phyloP scores from a whole-genome alignment of 2,329 filamentous ascomycete genomes.

The Fusarium keratoplasticum region DNA sequence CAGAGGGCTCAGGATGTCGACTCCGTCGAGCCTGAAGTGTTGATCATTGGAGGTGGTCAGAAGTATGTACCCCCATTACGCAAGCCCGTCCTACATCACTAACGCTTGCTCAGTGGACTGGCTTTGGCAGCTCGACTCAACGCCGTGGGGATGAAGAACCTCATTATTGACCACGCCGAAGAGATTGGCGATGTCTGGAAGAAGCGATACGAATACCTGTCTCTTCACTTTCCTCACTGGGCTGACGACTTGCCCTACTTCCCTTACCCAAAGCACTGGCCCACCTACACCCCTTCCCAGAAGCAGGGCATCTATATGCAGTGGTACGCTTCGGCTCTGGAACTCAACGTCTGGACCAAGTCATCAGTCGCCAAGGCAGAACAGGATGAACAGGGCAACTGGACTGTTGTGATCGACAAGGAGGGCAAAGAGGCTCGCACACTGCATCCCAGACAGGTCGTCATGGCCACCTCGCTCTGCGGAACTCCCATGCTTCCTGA shows the following conservation, averaged over 20 bases:
- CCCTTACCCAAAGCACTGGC: constrained; percentile 70
- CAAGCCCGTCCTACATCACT: not conserved
- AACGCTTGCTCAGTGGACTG: constrained; percentile 47
- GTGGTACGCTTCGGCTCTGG: constrained; percentile 69
- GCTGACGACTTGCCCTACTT: constrained; percentile 70
- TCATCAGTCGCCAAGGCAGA: constrained; percentile 15
- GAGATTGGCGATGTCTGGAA: constrained; percentile 67
- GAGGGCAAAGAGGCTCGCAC: constrained; percentile 21
- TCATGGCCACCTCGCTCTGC: constrained; percentile 15
- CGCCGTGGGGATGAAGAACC: constrained; percentile 55
- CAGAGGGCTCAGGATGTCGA: constrained; percentile 44
- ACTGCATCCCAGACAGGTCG: constrained; percentile 13
- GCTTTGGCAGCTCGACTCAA: constrained; percentile 59
- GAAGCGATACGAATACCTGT: constrained; percentile 64
- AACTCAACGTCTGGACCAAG: constrained; percentile 72
- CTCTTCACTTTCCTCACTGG: constrained; percentile 74
- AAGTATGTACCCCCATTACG: constrained; percentile 22
- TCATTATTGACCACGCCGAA: constrained; percentile 59
- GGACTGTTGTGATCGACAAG: constrained; percentile 62
- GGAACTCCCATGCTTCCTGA: constrained; percentile 5
- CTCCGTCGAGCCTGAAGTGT: constrained; percentile 60
- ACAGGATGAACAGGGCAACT: constrained; percentile 57
- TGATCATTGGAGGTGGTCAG: constrained; percentile 62
- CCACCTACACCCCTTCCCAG: constrained; percentile 75
- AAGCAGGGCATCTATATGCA: constrained; percentile 75